These are phyloP conservation scores for Neofusicoccum ribis DNA, from an alignment of 2,329 filamentous ascomycete genomes.

Conservation along the genomic window DNA sequence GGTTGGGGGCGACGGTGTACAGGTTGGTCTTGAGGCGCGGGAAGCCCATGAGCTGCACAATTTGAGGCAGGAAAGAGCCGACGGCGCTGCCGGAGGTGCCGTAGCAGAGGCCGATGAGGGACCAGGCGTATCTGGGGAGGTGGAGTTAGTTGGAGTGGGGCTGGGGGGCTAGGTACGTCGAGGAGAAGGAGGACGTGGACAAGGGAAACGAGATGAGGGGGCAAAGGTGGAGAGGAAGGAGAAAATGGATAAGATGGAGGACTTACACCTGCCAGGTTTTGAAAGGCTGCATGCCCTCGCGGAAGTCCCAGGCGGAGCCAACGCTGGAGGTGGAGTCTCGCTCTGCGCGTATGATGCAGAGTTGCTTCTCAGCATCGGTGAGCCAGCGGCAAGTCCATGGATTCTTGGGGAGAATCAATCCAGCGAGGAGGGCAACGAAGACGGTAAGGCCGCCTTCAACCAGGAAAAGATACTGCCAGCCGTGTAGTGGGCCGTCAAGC, in stretches of 20 bases:
- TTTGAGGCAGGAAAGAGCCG: slow-evolving; percentile 20
- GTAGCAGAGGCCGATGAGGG: slow-evolving; percentile 17
- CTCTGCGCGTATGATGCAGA: neutral
- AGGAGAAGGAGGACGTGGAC: no score
- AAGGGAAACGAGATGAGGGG: no score
- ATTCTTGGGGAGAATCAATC: slow-evolving; percentile 42
- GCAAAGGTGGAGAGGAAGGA: no score
- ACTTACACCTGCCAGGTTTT: slow-evolving; percentile 11
- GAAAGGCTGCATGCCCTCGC: slow-evolving; percentile 13
- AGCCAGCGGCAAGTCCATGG: slow-evolving; percentile 44
- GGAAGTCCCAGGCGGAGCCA: slow-evolving; percentile 1
- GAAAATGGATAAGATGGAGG: no score
- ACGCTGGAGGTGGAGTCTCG: slow-evolving; percentile 13
- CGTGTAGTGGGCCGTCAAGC: slow-evolving; percentile 35
- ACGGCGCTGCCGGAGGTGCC: slow-evolving; percentile 11
- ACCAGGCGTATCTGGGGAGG: neutral
- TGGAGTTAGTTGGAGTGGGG: neutral
- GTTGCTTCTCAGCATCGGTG: slow-evolving; percentile 30
- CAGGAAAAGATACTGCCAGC: slow-evolving; percentile 50
- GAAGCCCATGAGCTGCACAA: slow-evolving; percentile 16
- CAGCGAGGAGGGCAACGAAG: slow-evolving; percentile 39
- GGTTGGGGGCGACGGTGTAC: slow-evolving; percentile 15
- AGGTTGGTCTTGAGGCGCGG: slow-evolving; percentile 16
- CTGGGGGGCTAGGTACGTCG: no score
- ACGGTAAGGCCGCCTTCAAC: slow-evolving; percentile 46